Conservation (phyloP, 371 early-diverging fungal species). For the Synchytrium microbalum region DNA sequence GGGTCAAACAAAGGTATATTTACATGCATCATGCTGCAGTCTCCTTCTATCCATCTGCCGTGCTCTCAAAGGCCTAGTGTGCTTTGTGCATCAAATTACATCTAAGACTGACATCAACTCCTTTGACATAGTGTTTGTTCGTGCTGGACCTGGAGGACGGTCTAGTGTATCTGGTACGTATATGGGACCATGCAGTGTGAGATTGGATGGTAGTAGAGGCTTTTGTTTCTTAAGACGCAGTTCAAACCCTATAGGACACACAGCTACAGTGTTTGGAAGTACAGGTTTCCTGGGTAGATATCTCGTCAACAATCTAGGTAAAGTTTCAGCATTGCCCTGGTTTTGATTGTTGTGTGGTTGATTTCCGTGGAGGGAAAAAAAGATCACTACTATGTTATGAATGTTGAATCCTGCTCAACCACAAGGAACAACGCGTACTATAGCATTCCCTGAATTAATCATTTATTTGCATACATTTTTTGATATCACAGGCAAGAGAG, state of each 20-base stretch:
- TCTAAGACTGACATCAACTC: not conserved
- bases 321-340: slow-evolving; percentile 2
- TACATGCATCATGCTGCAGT: no score
- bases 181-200: slow-evolving; percentile 1
- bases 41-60: no score
- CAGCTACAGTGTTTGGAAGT: slow-evolving; percentile 92
- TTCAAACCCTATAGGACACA: slow-evolving; percentile 51
- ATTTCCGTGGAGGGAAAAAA: slow-evolving; percentile 8
- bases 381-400: slow-evolving; percentile 1
- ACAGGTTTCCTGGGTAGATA: slow-evolving; percentile 95
- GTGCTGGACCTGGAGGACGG: slow-evolving; percentile 47
- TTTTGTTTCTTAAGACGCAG: not conserved
- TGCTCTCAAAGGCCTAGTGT: no score
- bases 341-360: not conserved
- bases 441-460: no score
- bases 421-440: no score
- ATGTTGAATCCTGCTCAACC: no score
- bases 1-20: not conserved
- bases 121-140: slow-evolving; percentile 14
- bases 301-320: slow-evolving; percentile 82
- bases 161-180: slow-evolving; percentile 50
- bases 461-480: slow-evolving; percentile 1
- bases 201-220: not conserved
- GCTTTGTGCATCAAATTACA: no score
- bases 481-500: slow-evolving; percentile 35